Evolutionary conservation across 768 basidiomycete species (phyloP), one percentile per base, ranked within the genome.

Genomic region (Pleurotus pulmonarius): DNA sequence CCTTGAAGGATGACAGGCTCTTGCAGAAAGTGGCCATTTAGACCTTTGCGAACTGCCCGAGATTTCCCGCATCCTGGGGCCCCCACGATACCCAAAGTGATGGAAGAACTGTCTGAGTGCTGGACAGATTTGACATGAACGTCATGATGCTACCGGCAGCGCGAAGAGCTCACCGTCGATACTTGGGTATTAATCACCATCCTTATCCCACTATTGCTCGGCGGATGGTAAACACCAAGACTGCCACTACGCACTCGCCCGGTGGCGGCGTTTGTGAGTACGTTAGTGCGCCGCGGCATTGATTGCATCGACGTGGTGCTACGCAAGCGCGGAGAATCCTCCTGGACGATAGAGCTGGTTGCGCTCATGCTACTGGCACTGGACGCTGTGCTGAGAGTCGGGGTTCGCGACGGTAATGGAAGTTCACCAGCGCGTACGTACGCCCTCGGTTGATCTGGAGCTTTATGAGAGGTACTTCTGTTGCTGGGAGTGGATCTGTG

Each of bases 51-150:
- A 59, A 97, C 90, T 49, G 92, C 79, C 2, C 85, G 83, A 1
- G 91, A 87, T 72, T 98, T 98, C 58, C 95, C 96, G 58, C 90
- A 93, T 34, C 85, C 81, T 39, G 78, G 69, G 11, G 83, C 79
- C 12, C 96, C 96, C 39, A 95, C 78, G 34, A 98, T 85, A 29
- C 87, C 86, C 26, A 98, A 74, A 7, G 85, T 83, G 48, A 89
- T 68, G 46, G 70, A 69, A n/a, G 63, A 60, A 56, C 61, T 65
- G 52, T 69, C 55, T 52, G 22, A 55, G 44, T 43, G 62, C 63
- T 63, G 22, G 46, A 49, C 44, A 44, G 20, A 29, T 59, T 47
- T 20, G 7, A 18, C 39, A 43, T 29, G 25, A 47, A 40, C 18
- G 55, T 39, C 13, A 26, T 47, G 48, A 29, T 44, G 38, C 41